Percentiles rank a stretch among this genome's conserved stretches.
phyloP scores from a whole-genome alignment of 163 green algal genomes.

The Chlamydomonas reinhardtii region DNA sequence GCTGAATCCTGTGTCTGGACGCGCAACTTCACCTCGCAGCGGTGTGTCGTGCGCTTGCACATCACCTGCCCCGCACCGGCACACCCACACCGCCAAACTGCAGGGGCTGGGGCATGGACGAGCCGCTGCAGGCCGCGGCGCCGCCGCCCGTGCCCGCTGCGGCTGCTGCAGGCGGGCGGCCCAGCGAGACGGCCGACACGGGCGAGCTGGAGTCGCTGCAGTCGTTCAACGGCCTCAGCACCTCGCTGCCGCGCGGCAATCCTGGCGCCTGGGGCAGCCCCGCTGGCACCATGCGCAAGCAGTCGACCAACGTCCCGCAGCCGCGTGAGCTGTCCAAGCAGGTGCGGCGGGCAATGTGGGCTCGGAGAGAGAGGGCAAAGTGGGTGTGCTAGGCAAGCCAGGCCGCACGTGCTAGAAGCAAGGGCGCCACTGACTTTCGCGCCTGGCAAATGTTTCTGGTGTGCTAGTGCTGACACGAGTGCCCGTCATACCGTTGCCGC shows the following conservation, averaged over 20 bases:
- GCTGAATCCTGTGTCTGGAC: too few relatives aligned
- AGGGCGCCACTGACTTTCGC: too few relatives aligned
- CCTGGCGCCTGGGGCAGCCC: slow-evolving; percentile 31
- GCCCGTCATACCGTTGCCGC: neutral
- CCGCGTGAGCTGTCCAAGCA: too few relatives aligned
- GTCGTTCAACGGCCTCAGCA: slow-evolving; percentile 18
- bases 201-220: slow-evolving; percentile 38
- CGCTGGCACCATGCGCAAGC: slow-evolving; percentile 12
- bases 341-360: too few relatives aligned
- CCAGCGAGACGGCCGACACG: slow-evolving; percentile 12
- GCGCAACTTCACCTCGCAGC: too few relatives aligned
- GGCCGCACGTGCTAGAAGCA: too few relatives aligned
- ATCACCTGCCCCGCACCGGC: too few relatives aligned
- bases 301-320: neutral
- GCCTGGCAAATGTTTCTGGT: too few relatives aligned
- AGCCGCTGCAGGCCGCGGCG: slow-evolving; percentile 14
- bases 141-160: neutral
- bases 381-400: too few relatives aligned
- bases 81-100: too few relatives aligned
- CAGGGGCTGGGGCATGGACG: slow-evolving; percentile 38
- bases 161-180: neutral
- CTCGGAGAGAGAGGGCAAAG: too few relatives aligned
- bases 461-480: neutral
- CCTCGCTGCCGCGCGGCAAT: slow-evolving; percentile 15
- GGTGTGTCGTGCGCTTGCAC: too few relatives aligned